A percentile compares a stretch with the other conserved stretches of the same genome.
Evolutionary conservation across 1,284 basidiomycete genomes (phyloP).

Genomic region (Phaffia rhodozyma): DNA sequence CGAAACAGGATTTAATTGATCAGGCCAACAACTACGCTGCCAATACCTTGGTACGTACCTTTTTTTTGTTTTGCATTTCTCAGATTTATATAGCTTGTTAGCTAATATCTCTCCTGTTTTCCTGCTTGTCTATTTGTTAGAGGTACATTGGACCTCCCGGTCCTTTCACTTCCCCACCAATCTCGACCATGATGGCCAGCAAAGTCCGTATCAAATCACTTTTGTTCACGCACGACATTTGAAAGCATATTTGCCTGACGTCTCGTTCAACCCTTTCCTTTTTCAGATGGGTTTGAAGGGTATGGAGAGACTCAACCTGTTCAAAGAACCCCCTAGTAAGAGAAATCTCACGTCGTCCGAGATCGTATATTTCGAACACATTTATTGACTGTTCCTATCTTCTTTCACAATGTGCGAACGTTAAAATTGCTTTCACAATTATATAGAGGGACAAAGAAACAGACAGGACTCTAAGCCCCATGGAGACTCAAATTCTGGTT

Average conservation of each 20-base stretch:
- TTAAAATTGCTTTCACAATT: too few relatives aligned
- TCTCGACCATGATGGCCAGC: constrained; percentile 45
- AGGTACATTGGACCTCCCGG: constrained; percentile 24
- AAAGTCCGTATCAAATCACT: constrained; percentile 22
- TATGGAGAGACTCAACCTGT: constrained; percentile 31
- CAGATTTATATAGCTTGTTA: too few relatives aligned
- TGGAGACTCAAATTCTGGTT: background rate
- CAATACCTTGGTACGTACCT: constrained; percentile 27
- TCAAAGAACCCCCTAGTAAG: constrained; percentile 23
- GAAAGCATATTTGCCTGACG: too few relatives aligned
- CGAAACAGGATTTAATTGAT: constrained; percentile 38
- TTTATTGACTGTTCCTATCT: too few relatives aligned
- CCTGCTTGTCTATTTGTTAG: constrained; percentile 29
- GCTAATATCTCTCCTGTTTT: constrained; percentile 3
- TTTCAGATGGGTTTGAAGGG: constrained; percentile 47
- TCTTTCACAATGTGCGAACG: too few relatives aligned
- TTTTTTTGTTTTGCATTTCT: background rate
- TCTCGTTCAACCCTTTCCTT: background rate
- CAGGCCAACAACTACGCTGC: constrained; percentile 41
- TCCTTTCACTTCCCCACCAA: constrained; percentile 32
- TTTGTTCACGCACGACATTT: too few relatives aligned
- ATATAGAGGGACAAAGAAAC: constrained; percentile 13
- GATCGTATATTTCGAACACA: too few relatives aligned
- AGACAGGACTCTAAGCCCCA: background rate
- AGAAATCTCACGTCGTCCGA: background rate